phyloP scores from a whole-genome alignment of 371 early-diverging fungal genomes.

The Mucor ambiguus region DNA sequence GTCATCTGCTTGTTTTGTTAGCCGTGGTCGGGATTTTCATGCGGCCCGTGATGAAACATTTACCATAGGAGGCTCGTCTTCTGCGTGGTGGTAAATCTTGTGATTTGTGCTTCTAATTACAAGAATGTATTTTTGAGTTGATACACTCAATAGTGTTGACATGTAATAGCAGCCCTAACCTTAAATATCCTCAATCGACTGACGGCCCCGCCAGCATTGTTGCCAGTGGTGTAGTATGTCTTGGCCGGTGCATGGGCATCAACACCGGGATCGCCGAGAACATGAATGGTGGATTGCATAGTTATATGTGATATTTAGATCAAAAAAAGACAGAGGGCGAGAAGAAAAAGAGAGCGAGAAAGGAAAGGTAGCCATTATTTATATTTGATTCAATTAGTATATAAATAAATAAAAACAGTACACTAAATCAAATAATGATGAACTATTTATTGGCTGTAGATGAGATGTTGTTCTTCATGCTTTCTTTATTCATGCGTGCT shows the following conservation, averaged over 20 bases:
- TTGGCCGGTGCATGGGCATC: constrained; percentile 31
- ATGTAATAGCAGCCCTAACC: constrained; percentile 11
- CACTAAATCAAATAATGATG: neutral
- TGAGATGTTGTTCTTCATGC: neutral
- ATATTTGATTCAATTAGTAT: neutral
- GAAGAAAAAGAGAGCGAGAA: neutral
- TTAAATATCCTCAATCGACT: constrained; percentile 23
- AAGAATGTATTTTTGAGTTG: too few relatives aligned
- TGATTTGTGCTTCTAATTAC: constrained; percentile 13
- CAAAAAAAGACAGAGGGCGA: neutral
- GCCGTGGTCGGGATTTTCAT: neutral
- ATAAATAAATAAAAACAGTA: neutral
- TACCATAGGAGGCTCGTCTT: constrained; percentile 53
- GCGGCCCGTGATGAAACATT: neutral
- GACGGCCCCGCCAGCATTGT: constrained; percentile 27
- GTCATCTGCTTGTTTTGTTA: constrained; percentile 53
- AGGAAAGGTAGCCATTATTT: neutral
- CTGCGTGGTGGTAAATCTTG: constrained; percentile 4
- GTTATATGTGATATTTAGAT: neutral
- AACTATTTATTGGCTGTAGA: neutral
- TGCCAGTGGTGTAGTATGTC: constrained; percentile 52
- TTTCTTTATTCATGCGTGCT: too few relatives aligned
- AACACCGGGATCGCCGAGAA: neutral
- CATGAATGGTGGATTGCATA: constrained; percentile 20
- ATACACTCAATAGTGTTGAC: too few relatives aligned